A percentile compares a stretch with the other conserved stretches of the same genome.
Conservation (phyloP, 768 basidiomycete genomes). For the Crucibulum laeve region DNA sequence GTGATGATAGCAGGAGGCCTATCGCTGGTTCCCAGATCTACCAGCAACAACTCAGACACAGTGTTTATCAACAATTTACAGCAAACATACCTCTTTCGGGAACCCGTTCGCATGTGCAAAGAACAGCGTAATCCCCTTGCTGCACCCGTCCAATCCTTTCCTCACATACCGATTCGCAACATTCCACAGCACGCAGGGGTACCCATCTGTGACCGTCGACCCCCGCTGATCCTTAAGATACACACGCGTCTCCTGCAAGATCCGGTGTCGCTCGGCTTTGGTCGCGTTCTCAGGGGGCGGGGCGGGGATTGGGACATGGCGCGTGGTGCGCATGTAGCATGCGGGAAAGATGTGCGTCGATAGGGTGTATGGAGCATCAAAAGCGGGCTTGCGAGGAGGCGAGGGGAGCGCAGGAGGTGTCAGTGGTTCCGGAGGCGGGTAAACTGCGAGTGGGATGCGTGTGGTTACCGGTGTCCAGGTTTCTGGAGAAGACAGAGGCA, state of each 20-base stretch:
- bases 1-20: conserved; percentile 40
- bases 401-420: conserved; percentile 33
- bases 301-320: conserved; percentile 33
- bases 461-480: conserved; percentile 16
- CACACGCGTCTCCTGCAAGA: conserved; percentile 16
- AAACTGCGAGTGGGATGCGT: conserved; percentile 26
- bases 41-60: not conserved
- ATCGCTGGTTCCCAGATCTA: conserved; percentile 82
- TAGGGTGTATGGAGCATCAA: conserved; percentile 33
- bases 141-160: conserved; percentile 18
- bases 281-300: conserved; percentile 19
- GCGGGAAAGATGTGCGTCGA: conserved; percentile 56
- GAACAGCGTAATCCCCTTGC: conserved; percentile 62
- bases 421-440: conserved; percentile 32
- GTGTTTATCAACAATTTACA: not conserved
- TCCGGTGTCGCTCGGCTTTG: conserved; percentile 30
- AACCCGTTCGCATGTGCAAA: conserved; percentile 86
- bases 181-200: conserved; percentile 55
- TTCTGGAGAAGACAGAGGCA: no score
- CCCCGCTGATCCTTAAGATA: conserved; percentile 25
- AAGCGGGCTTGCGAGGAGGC: conserved; percentile 26
- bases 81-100: conserved; percentile 66
- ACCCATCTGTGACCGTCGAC: conserved; percentile 28
- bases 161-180: conserved; percentile 68
- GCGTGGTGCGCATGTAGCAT: conserved; percentile 43